phyloP scores from a whole-genome alignment of 345 rosid genomes.

The Alliaria petiolata region DNA sequence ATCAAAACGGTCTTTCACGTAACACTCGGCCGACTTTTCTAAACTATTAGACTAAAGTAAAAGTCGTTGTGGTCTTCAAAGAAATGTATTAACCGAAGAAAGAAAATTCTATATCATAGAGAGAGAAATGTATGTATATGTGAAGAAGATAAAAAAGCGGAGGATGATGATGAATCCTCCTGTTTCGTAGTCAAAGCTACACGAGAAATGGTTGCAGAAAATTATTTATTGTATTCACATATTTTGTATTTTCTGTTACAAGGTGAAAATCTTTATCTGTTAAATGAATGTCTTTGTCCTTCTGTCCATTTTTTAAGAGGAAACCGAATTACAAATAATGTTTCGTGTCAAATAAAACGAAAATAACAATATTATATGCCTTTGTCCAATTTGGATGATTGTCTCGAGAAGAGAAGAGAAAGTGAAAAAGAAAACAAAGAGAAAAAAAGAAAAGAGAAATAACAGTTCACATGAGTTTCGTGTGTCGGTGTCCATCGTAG shows the following conservation, averaged over 20 bases:
- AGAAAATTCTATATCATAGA: background rate
- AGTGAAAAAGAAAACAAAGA: constrained; percentile 5
- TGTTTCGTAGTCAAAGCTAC: constrained; percentile 29
- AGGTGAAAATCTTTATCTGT: constrained; percentile 12
- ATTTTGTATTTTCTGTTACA: background rate
- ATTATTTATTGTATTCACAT: background rate
- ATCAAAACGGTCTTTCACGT: constrained; percentile 25
- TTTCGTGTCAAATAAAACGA: background rate
- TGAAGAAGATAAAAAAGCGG: background rate
- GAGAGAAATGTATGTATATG: background rate
- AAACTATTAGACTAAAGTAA: background rate
- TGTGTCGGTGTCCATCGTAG: constrained; percentile 41
- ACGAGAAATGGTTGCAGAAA: constrained; percentile 19
- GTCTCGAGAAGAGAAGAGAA: constrained; percentile 28
- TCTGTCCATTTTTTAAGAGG: background rate
- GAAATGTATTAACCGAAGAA: background rate
- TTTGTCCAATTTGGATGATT: constrained; percentile 25
- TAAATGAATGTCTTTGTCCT: constrained; percentile 7
- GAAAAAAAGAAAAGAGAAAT: background rate
- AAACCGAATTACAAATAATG: constrained; percentile 6
- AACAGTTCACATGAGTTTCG: constrained; percentile 40
- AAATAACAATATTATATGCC: constrained; percentile 16
- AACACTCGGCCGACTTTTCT: constrained; percentile 23
- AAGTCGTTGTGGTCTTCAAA: background rate
- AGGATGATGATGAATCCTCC: constrained; percentile 9